These are phyloP conservation scores for Fusarium sp. DNA, from an alignment of 2,329 filamentous ascomycete genomes.

Conservation along the genomic window DNA sequence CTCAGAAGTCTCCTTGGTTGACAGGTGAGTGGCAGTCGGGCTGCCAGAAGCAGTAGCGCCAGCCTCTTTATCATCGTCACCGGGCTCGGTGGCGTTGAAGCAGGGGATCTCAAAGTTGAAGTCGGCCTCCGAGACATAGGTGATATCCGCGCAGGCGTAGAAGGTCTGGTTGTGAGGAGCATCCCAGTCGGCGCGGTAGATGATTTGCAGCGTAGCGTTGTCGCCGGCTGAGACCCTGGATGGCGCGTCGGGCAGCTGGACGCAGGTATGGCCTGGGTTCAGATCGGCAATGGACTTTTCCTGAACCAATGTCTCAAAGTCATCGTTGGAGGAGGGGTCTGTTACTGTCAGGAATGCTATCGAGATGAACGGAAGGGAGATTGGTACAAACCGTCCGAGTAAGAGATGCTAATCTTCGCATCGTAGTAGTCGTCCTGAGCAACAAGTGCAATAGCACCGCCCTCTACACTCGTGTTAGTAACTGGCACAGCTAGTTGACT, in stretches of 20 bases:
- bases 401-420: constrained; percentile 65
- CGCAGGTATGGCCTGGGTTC: constrained; percentile 60
- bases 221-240: constrained; percentile 52
- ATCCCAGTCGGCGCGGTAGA: constrained; percentile 59
- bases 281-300: constrained; percentile 52
- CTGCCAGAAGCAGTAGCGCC: constrained; percentile 20
- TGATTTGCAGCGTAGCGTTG: constrained; percentile 62
- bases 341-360: background rate
- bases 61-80: constrained; percentile 39
- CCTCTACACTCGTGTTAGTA: constrained; percentile 51
- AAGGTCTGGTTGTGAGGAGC: constrained; percentile 58
- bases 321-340: constrained; percentile 55
- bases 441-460: constrained; percentile 66
- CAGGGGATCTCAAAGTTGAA: constrained; percentile 53
- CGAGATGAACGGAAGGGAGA: background rate
- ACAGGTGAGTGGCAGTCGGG: constrained; percentile 26
- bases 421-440: constrained; percentile 69
- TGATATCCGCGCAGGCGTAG: constrained; percentile 64
- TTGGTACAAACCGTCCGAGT: constrained; percentile 55
- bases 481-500: background rate
- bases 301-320: constrained; percentile 55
- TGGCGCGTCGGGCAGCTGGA: constrained; percentile 52
- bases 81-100: constrained; percentile 57
- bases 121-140: constrained; percentile 51
- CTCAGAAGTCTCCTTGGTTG: background rate